Conservation (phyloP, 2,329 filamentous ascomycete genomes). For the Atkinsonella hypoxylon region DNA sequence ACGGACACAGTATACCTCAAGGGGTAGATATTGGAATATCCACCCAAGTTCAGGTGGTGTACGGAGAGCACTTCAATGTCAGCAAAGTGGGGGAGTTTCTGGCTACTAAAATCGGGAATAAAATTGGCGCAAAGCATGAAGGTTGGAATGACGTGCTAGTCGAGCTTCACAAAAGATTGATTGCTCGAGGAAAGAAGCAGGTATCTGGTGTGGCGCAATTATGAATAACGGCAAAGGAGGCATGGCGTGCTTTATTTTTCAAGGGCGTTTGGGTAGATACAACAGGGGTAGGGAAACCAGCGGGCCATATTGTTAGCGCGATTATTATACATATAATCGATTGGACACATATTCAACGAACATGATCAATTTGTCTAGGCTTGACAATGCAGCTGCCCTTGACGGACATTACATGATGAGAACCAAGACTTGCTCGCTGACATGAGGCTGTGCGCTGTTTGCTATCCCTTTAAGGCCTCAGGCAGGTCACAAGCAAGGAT, state of each 20-base stretch:
- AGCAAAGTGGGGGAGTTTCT: conserved; percentile 66
- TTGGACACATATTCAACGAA: not conserved
- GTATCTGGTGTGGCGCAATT: conserved; percentile 7
- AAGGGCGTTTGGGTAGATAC: conserved; percentile 5
- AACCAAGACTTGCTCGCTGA: too few relatives aligned
- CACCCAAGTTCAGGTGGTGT: conserved; percentile 51
- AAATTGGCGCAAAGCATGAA: conserved; percentile 22
- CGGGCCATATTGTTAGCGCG: not conserved
- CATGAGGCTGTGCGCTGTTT: too few relatives aligned
- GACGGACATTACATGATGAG: too few relatives aligned
- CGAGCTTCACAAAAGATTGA: conserved; percentile 42
- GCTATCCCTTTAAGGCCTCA: too few relatives aligned
- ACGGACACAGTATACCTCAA: conserved; percentile 29
- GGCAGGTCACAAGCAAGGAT: too few relatives aligned
- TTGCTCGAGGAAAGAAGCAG: conserved; percentile 43
- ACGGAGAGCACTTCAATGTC: conserved; percentile 68
- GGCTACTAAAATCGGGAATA: conserved; percentile 35
- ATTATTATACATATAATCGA: not conserved
- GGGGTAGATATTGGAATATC: conserved; percentile 42
- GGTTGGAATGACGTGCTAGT: conserved; percentile 43
- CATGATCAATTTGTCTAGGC: not conserved
- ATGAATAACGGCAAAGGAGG: conserved; percentile 18
- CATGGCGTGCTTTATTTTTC: conserved; percentile 1
- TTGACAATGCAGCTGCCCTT: not conserved
- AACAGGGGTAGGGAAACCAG: not conserved